These are phyloP conservation scores for Umbilicus rupestris DNA, from an alignment of 164 flowering plant species.

Conservation along the genomic window DNA sequence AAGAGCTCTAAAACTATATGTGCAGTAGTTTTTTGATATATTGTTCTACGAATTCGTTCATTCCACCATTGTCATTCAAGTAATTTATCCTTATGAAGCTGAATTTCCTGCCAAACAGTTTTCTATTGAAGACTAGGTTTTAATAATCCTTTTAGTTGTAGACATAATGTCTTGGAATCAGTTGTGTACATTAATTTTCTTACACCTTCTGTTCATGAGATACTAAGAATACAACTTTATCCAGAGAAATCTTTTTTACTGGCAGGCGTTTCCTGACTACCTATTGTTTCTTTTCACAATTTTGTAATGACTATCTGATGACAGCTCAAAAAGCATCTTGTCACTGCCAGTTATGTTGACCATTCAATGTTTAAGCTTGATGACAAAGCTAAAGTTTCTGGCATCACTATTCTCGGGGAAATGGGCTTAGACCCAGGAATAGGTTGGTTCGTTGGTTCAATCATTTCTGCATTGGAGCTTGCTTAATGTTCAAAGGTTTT, in stretches of 20 bases:
- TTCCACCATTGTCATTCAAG: no score
- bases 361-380: constrained; percentile 59
- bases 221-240: neutral
- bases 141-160: no score
- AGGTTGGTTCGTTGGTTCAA: constrained; percentile 32
- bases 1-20: no score
- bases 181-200: no score
- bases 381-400: constrained; percentile 63
- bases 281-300: no score
- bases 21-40: no score
- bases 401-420: constrained; percentile 84
- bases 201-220: no score
- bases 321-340: constrained; percentile 86
- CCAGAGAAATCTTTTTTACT: neutral
- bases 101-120: neutral
- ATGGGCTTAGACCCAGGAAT: constrained; percentile 99
- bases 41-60: no score
- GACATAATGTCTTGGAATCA: no score
- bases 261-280: neutral
- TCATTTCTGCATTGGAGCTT: neutral
- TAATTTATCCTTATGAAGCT: no score
- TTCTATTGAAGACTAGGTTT: no score
- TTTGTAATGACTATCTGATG: constrained; percentile 12
- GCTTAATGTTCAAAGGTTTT: neutral
- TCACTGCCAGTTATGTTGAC: constrained; percentile 93